Conservation (phyloP, 805 yeast genomes). For the Starmerella cellae region DNA sequence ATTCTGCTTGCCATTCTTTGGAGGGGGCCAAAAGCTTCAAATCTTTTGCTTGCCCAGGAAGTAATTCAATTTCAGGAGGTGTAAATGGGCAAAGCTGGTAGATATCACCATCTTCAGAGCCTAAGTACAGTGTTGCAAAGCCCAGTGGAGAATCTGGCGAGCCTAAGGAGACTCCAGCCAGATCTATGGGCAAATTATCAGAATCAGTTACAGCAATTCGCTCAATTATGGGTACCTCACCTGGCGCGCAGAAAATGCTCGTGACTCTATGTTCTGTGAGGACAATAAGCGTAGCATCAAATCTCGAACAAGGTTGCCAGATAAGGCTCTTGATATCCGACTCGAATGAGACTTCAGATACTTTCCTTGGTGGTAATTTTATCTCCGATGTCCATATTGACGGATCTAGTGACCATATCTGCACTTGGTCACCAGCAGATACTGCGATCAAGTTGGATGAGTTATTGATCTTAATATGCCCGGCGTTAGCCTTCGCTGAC, state of each 20-base stretch:
- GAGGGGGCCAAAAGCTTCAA: constrained; percentile 18
- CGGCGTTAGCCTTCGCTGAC: no score
- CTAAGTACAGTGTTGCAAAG: constrained; percentile 39
- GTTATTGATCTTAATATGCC: constrained; percentile 23
- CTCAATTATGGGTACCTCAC: constrained; percentile 27
- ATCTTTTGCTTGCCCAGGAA: constrained; percentile 7
- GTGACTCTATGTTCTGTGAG: constrained; percentile 27
- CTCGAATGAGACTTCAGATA: background rate
- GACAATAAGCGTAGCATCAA: constrained; percentile 34
- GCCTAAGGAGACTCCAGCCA: constrained; percentile 37
- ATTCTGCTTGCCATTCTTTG: constrained; percentile 26
- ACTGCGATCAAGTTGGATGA: constrained; percentile 35
- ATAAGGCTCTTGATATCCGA: constrained; percentile 23
- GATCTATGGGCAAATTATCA: constrained; percentile 9
- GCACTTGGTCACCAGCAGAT: constrained; percentile 27
- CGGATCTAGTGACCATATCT: constrained; percentile 19
- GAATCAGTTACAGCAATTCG: constrained; percentile 1
- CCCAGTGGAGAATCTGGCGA: constrained; percentile 30
- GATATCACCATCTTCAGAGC: constrained; percentile 45
- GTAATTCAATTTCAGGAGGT: constrained; percentile 35
- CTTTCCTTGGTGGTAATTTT: background rate
- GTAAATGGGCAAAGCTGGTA: constrained; percentile 52
- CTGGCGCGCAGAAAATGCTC: constrained; percentile 7
- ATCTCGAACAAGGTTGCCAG: constrained; percentile 36
- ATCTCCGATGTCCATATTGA: no score